A percentile compares a stretch with the other conserved stretches of the same genome.
phyloP scores from a whole-genome alignment of 345 rosid genomes.

The Anacardium occidentale region DNA sequence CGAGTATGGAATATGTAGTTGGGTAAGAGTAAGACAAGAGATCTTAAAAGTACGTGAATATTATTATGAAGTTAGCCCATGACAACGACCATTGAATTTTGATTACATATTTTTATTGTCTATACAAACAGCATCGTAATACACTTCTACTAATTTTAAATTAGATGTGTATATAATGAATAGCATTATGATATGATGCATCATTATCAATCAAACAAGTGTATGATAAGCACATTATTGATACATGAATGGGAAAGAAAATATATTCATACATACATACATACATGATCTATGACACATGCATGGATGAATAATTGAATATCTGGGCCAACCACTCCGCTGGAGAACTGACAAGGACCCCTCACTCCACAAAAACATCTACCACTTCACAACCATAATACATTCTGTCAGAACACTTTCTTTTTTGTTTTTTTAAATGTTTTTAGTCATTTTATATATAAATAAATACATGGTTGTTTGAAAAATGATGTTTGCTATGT shows the following conservation, averaged over 20 bases:
- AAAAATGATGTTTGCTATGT: no score
- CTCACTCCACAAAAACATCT: neutral
- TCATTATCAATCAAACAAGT: neutral
- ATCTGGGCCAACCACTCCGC: neutral
- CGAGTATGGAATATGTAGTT: neutral
- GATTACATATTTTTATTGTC: neutral
- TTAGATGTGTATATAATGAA: no score
- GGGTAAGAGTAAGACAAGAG: neutral
- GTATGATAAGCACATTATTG: no score
- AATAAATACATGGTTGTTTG: no score
- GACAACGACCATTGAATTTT: constrained; percentile 11
- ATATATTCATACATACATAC: no score
- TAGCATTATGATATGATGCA: neutral
- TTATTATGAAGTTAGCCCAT: neutral
- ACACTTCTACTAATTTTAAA: no score
- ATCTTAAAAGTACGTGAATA: constrained; percentile 11
- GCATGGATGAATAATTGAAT: neutral
- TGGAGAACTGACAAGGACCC: neutral
- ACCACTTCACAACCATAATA: neutral
- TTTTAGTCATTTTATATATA: no score
- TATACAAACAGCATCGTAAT: neutral
- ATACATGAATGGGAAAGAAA: neutral
- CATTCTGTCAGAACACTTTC: neutral
- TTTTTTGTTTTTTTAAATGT: no score
- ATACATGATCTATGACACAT: neutral